These are phyloP conservation scores for Lentinula sp. DNA, from an alignment of 768 basidiomycete genomes.

Conservation along the genomic window DNA sequence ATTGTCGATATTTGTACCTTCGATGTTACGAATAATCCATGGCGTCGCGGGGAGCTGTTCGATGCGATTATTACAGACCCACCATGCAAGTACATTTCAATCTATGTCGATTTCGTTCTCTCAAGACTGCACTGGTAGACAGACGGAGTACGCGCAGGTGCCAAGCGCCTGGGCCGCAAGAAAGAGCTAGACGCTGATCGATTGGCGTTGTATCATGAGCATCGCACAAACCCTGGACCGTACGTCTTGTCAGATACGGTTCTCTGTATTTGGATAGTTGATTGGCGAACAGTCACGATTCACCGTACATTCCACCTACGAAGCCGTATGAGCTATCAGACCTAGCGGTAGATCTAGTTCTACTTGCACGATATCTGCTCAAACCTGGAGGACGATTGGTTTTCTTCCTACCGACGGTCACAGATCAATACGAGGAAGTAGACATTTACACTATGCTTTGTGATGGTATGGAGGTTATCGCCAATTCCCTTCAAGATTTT, in stretches of 20 bases:
- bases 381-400: conserved; percentile 86
- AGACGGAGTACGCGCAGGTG: conserved; percentile 92
- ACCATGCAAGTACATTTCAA: conserved; percentile 56
- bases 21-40: conserved; percentile 87
- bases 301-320: conserved; percentile 83
- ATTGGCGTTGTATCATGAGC: conserved; percentile 28
- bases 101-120: neutral
- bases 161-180: conserved; percentile 74
- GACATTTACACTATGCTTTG: conserved; percentile 77
- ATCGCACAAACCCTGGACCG: conserved; percentile 34
- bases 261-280: neutral
- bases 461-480: conserved; percentile 82
- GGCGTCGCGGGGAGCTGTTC: conserved; percentile 83
- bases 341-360: conserved; percentile 75
- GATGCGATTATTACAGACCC: conserved; percentile 96
- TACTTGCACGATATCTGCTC: conserved; percentile 76
- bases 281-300: conserved; percentile 35
- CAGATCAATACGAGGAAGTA: conserved; percentile 83
- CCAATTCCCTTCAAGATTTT: conserved; percentile 89
- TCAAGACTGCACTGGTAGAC: neutral
- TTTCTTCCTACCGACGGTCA: conserved; percentile 92
- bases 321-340: conserved; percentile 89
- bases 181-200: conserved; percentile 35
- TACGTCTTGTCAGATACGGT: conserved; percentile 14
- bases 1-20: conserved; percentile 87